These are phyloP conservation scores for Fimicolochytrium jonesii DNA, from an alignment of 192 early-diverging fungal species.

Conservation along the genomic window DNA sequence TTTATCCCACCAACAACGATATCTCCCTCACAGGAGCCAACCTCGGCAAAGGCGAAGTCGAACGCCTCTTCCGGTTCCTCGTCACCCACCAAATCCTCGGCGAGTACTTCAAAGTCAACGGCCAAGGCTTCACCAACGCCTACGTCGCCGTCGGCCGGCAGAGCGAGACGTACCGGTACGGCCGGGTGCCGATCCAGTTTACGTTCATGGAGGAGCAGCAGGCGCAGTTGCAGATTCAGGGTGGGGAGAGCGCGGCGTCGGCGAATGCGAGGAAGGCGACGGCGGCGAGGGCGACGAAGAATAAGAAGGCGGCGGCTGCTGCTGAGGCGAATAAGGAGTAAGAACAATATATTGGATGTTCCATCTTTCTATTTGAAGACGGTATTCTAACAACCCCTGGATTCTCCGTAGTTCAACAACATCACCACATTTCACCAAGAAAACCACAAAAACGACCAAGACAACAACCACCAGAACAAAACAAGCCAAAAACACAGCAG, in stretches of 20 bases:
- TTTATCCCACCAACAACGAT: neutral
- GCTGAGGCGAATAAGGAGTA: too few species aligned
- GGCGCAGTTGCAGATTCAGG: too few species aligned
- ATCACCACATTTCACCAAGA: neutral
- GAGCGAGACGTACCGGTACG: neutral
- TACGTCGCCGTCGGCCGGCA: slow-evolving; percentile 35
- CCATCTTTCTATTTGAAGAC: too few species aligned
- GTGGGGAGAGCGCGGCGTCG: too few species aligned
- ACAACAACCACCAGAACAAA: too few species aligned
- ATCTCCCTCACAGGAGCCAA: slow-evolving; percentile 37
- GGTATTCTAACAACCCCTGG: too few species aligned
- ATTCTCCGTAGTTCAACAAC: too few species aligned
- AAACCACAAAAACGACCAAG: neutral
- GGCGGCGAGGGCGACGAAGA: too few species aligned
- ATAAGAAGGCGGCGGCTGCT: too few species aligned
- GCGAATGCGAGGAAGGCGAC: too few species aligned
- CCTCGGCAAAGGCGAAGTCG: slow-evolving; percentile 52
- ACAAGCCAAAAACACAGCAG: too few species aligned
- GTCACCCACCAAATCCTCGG: slow-evolving; percentile 57
- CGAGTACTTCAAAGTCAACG: slow-evolving; percentile 58
- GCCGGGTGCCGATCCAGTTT: neutral
- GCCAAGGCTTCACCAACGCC: slow-evolving; percentile 55
- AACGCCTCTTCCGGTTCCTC: slow-evolving; percentile 70
- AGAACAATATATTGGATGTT: too few species aligned
- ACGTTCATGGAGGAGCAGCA: slow-evolving; percentile 13